These are phyloP conservation scores for Colletotrichum lentis DNA, from an alignment of 2,329 filamentous ascomycete genomes.

Conservation along the genomic window DNA sequence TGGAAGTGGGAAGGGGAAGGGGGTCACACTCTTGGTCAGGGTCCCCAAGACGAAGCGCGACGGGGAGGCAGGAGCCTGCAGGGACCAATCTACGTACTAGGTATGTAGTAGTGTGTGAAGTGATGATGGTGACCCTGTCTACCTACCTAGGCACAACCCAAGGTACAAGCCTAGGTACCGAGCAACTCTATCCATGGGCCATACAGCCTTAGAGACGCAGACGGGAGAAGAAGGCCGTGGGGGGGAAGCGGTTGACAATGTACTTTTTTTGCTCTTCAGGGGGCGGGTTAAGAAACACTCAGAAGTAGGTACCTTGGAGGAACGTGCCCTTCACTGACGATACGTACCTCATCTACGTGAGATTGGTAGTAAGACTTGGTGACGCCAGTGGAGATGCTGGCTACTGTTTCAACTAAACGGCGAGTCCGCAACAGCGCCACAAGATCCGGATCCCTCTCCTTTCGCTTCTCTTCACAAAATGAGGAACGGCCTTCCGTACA, in stretches of 20 bases:
- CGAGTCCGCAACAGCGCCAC: conserved; percentile 33
- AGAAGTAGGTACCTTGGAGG: neutral
- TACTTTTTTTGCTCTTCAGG: neutral
- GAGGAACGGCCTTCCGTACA: conserved; percentile 12
- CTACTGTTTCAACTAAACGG: conserved; percentile 38
- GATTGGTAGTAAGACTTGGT: conserved; percentile 12
- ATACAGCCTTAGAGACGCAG: no score
- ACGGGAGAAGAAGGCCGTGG: conserved; percentile 1
- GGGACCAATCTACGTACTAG: conserved; percentile 3
- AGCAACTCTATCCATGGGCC: no score
- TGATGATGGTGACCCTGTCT: no score
- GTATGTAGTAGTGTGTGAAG: neutral
- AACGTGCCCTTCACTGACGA: conserved; percentile 1
- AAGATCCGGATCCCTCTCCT: conserved; percentile 26
- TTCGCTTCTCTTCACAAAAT: conserved; percentile 23
- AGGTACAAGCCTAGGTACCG: no score
- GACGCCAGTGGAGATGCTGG: conserved; percentile 12
- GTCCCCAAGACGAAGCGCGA: conserved; percentile 9
- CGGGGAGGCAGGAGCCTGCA: neutral
- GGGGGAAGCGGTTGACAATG: neutral
- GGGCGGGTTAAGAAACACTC: neutral
- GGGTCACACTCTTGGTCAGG: neutral
- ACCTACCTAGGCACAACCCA: no score
- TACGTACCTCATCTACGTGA: conserved; percentile 30
- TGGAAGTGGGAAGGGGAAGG: neutral